Conservation (phyloP, 192 early-diverging fungal genomes). For the Podila horticola region DNA sequence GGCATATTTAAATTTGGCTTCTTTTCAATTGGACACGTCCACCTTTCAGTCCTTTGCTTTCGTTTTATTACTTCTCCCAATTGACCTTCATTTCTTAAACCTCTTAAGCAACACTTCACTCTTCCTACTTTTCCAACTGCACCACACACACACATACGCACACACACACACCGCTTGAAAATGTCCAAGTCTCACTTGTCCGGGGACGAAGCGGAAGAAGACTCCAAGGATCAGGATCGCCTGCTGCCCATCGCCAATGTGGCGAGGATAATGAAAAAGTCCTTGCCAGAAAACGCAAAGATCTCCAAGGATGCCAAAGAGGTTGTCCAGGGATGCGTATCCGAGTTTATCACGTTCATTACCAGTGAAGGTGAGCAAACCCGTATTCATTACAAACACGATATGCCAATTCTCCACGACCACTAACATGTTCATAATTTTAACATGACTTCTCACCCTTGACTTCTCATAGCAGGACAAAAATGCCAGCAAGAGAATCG, state of each 20-base stretch:
- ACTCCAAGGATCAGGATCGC: conserved; percentile 90
- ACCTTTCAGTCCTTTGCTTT: no score
- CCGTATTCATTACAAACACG: no score
- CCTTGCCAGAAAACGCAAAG: conserved; percentile 93
- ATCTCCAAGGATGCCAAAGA: conserved; percentile 97
- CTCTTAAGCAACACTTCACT: neutral
- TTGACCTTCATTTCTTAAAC: neutral
- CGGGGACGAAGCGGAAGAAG: conserved; percentile 64
- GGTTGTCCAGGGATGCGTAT: conserved; percentile 92
- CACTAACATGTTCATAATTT: conserved; percentile 10
- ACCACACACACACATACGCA: neutral
- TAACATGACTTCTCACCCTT: neutral
- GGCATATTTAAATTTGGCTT: no score
- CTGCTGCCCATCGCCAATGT: conserved; percentile 94
- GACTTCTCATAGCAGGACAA: conserved; percentile 73
- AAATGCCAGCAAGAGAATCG: conserved; percentile 91
- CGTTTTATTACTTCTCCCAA: neutral
- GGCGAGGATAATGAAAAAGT: conserved; percentile 93
- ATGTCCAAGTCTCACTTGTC: conserved; percentile 50
- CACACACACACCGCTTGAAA: neutral
- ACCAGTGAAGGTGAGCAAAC: conserved; percentile 80
- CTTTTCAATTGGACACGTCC: no score
- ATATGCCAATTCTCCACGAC: neutral
- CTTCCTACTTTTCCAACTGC: neutral
- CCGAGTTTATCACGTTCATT: conserved; percentile 95